Evolutionary conservation across 805 yeast genomes (phyloP).

Genomic region (Cyberlindnera euphorbiae): DNA sequence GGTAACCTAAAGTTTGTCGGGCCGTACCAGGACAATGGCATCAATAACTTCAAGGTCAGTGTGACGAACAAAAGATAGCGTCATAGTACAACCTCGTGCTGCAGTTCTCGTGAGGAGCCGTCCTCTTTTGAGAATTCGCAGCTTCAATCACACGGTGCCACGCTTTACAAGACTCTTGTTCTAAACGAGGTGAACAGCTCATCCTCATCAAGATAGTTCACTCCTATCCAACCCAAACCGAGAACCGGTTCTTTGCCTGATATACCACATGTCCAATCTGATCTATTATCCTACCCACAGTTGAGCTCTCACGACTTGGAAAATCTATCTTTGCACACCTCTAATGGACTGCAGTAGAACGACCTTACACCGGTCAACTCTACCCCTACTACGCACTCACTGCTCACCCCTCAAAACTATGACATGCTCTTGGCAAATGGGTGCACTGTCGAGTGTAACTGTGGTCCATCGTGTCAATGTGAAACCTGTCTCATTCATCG

Average conservation of each 20-base stretch:
- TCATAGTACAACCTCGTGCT: slow-evolving; percentile 6
- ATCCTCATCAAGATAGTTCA: background rate
- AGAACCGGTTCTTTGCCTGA: background rate
- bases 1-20: slow-evolving; percentile 25
- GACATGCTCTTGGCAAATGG: slow-evolving; percentile 21
- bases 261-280: background rate
- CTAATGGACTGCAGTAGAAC: too few species aligned
- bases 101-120: slow-evolving; percentile 1
- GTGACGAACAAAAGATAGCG: background rate
- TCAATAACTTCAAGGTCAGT: slow-evolving; percentile 15
- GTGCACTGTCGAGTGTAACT: slow-evolving; percentile 24
- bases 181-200: slow-evolving; percentile 10
- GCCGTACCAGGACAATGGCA: slow-evolving; percentile 19
- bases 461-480: slow-evolving; percentile 25
- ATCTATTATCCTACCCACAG: slow-evolving; percentile 2
- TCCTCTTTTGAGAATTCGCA: background rate
- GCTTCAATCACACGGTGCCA: too few species aligned
- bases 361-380: too few species aligned
- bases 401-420: slow-evolving; percentile 4
- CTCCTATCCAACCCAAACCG: slow-evolving; percentile 3
- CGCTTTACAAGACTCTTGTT: slow-evolving; percentile 15
- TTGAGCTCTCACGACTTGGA: too few species aligned
- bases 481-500: slow-evolving; percentile 26
- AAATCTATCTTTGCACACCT: too few species aligned
- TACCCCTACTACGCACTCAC: too few species aligned